Evolutionary conservation across 495 filamentous ascomycete genomes (phyloP).

Genomic region (Aspergillus cristatus): DNA sequence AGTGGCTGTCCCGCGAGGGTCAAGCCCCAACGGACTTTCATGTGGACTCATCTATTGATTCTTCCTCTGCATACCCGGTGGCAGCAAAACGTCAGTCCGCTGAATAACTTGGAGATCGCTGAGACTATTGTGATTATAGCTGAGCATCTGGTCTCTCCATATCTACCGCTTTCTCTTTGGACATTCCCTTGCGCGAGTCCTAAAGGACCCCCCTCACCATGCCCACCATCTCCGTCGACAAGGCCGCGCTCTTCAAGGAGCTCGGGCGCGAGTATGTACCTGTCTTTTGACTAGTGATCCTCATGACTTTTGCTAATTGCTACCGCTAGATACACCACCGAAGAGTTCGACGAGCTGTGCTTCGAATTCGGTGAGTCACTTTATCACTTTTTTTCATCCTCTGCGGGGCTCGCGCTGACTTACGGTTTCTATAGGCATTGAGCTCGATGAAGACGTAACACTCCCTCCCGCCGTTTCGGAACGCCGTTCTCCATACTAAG

Average conservation of each 20-base stretch:
- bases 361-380: constrained; percentile 86
- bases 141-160: too few relatives aligned
- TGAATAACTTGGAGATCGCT: too few relatives aligned
- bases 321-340: constrained; percentile 63
- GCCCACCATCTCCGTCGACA: constrained; percentile 92
- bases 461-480: not conserved
- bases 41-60: not conserved
- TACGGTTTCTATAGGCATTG: constrained; percentile 55
- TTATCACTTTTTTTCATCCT: constrained; percentile 1
- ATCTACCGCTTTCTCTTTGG: too few relatives aligned
- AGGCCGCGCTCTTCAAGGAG: constrained; percentile 87
- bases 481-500: constrained; percentile 9
- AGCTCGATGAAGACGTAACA: constrained; percentile 85
- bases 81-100: not conserved
- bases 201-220: constrained; percentile 30
- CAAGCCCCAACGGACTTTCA: constrained; percentile 14
- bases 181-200: too few relatives aligned
- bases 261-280: constrained; percentile 71
- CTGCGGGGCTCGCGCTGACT: constrained; percentile 35
- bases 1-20: constrained; percentile 13
- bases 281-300: too few relatives aligned
- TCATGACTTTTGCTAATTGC: not conserved
- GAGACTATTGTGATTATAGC: too few relatives aligned
- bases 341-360: constrained; percentile 93
- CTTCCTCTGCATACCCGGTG: too few relatives aligned